Conservation (phyloP, 1,284 basidiomycete species). For the Fistulina hepatica region DNA sequence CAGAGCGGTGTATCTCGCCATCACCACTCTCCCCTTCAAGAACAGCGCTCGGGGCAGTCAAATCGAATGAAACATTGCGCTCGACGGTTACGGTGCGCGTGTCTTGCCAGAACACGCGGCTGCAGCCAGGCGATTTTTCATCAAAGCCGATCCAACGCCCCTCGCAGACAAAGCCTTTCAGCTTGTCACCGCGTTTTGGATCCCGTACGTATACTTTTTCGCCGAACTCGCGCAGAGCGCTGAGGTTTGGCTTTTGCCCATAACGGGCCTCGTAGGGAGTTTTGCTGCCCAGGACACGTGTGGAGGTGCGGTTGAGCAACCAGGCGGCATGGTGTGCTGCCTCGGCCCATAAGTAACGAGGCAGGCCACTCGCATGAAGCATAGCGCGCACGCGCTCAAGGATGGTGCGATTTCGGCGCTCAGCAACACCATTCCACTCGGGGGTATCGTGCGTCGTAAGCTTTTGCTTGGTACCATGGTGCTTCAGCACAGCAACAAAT, state of each 20-base stretch:
- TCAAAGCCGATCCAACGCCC: conserved; percentile 14
- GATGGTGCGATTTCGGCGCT: conserved; percentile 21
- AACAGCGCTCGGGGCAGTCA: no score
- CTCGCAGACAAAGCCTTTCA: conserved; percentile 3
- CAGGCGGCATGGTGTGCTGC: conserved; percentile 15
- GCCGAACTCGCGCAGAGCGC: conserved; percentile 20
- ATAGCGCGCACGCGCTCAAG: conserved; percentile 15
- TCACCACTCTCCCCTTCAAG: no score
- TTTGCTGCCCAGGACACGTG: conserved; percentile 12
- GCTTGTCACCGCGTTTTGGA: conserved; percentile 10
- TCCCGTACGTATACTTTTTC: conserved; percentile 17
- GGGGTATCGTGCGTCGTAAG: conserved; percentile 21
- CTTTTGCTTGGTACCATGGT: conserved; percentile 15
- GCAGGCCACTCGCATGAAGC: conserved; percentile 13
- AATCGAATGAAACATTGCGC: conserved; percentile 10
- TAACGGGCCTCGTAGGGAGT: conserved; percentile 20
- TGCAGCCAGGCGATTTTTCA: conserved; percentile 7
- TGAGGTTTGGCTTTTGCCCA: conserved; percentile 19
- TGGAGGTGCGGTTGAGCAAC: conserved; percentile 21
- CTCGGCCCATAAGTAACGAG: conserved; percentile 17
- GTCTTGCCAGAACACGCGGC: conserved; percentile 14
- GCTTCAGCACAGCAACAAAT: conserved; percentile 20
- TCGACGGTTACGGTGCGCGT: conserved; percentile 9
- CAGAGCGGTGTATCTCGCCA: no score
- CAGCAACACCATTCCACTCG: conserved; percentile 21